phyloP scores from a whole-genome alignment of 108 stramenopile species.

The Schizochytrium sp. region DNA sequence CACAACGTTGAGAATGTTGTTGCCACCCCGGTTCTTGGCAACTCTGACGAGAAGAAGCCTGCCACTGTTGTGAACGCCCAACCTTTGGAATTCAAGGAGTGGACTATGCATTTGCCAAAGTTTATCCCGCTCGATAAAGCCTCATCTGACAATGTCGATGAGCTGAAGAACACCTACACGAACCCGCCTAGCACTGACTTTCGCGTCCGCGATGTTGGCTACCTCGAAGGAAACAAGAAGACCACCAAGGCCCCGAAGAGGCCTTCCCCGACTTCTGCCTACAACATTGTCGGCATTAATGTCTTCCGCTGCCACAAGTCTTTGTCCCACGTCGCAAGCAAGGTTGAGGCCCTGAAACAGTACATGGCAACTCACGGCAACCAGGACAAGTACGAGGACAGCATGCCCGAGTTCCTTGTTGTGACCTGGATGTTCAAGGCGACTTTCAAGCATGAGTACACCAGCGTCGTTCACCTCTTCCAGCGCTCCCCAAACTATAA shows the following conservation, averaged over 20 bases:
- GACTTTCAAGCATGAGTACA: constrained; percentile 41
- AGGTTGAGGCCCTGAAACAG: constrained; percentile 25
- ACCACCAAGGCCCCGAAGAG: constrained; percentile 12
- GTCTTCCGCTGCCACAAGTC: constrained; percentile 22
- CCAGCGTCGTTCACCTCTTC: constrained; percentile 56
- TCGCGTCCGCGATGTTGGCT: constrained; percentile 29
- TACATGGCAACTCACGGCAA: constrained; percentile 8
- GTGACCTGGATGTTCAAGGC: constrained; percentile 61
- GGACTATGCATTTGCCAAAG: constrained; percentile 9
- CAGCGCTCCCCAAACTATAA: not conserved
- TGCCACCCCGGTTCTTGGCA: not conserved
- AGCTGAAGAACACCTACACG: constrained; percentile 54
- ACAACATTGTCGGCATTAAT: constrained; percentile 54
- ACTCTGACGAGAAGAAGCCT: not conserved
- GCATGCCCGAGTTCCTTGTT: constrained; percentile 37
- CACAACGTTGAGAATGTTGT: not conserved
- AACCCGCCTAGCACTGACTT: constrained; percentile 51
- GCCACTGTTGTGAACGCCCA: not conserved
- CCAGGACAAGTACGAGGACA: not conserved
- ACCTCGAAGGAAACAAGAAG: constrained; percentile 44
- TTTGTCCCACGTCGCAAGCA: constrained; percentile 22
- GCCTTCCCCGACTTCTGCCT: constrained; percentile 26
- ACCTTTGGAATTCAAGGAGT: constrained; percentile 1
- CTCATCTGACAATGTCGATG: not conserved
- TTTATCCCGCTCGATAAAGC: constrained; percentile 24